A percentile compares a stretch with the other conserved stretches of the same genome.
phyloP scores from a whole-genome alignment of 2,329 filamentous ascomycete genomes.

The Alternaria sp. region DNA sequence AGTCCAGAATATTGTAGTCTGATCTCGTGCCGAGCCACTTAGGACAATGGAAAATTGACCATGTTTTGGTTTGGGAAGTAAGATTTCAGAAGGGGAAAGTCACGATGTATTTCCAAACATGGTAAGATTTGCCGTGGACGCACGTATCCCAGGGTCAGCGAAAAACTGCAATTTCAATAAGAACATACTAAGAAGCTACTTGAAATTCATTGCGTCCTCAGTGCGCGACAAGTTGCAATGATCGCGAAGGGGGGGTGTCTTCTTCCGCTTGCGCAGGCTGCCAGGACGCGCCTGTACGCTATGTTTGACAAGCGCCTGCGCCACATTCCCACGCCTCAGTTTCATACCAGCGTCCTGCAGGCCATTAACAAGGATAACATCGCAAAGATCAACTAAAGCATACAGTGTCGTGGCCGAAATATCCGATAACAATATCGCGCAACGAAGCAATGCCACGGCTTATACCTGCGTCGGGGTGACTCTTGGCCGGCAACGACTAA shows the following conservation, averaged over 20 bases:
- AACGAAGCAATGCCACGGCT: not conserved
- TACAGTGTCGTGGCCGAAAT: not conserved
- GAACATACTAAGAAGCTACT: not conserved
- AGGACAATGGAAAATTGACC: not conserved
- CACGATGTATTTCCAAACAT: not conserved
- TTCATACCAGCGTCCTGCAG: not conserved
- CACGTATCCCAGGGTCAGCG: not conserved
- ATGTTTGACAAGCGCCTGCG: constrained; percentile 11
- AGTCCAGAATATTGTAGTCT: not conserved
- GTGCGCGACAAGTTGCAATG: not conserved
- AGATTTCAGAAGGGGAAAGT: not conserved
- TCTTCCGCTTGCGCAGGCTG: not conserved
- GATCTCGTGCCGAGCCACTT: not conserved
- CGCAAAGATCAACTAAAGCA: not conserved
- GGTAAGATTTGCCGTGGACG: not conserved
- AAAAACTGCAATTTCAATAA: not conserved
- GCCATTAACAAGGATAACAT: not conserved
- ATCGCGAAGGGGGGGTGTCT: not conserved
- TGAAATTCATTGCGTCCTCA: not conserved
- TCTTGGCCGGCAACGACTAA: not conserved
- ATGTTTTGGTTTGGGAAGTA: not conserved
- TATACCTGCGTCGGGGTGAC: not conserved
- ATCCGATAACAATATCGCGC: constrained; percentile 1
- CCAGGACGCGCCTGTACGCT: not conserved
- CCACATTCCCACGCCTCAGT: constrained; percentile 14